Percentiles rank a stretch among this genome's conserved stretches.
phyloP scores from a whole-genome alignment of 176 grass and related monocot genomes.

The Echinochloa phyllopogon region DNA sequence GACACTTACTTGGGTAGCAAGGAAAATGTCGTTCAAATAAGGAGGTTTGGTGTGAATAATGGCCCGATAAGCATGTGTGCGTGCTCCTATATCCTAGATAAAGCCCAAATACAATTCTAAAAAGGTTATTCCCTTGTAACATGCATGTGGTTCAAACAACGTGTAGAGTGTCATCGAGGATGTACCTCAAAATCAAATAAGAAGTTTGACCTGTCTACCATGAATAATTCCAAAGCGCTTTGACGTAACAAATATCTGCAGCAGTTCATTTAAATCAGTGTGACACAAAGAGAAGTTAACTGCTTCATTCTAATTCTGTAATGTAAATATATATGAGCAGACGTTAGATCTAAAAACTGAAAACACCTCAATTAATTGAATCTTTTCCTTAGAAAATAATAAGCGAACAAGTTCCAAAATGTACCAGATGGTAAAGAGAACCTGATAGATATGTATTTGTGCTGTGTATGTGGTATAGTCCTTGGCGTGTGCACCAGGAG shows the following conservation, averaged over 20 bases:
- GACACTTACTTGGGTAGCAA: constrained; percentile 78
- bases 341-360: constrained; percentile 16
- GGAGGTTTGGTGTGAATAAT: constrained; percentile 88
- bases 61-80: constrained; percentile 86
- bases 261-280: constrained; percentile 44
- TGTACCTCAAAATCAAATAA: constrained; percentile 97
- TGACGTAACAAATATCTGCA: constrained; percentile 85
- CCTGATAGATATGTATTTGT: no score
- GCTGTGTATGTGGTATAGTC: no score
- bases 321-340: constrained; percentile 32
- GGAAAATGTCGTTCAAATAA: constrained; percentile 85
- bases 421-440: constrained; percentile 23
- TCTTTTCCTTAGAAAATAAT: not conserved
- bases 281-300: constrained; percentile 7
- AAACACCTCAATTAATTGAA: constrained; percentile 33
- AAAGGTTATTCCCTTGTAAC: constrained; percentile 40
- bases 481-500: no score
- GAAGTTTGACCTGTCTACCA: constrained; percentile 98
- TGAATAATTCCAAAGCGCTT: constrained; percentile 97
- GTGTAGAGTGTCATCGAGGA: constrained; percentile 34
- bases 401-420: constrained; percentile 28
- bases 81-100: constrained; percentile 75
- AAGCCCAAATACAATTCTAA: constrained; percentile 41
- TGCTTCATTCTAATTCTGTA: constrained; percentile 2
- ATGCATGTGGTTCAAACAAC: constrained; percentile 40